phyloP scores from a whole-genome alignment of 2,329 filamentous ascomycete species.

The Neofusicoccum laricinum region DNA sequence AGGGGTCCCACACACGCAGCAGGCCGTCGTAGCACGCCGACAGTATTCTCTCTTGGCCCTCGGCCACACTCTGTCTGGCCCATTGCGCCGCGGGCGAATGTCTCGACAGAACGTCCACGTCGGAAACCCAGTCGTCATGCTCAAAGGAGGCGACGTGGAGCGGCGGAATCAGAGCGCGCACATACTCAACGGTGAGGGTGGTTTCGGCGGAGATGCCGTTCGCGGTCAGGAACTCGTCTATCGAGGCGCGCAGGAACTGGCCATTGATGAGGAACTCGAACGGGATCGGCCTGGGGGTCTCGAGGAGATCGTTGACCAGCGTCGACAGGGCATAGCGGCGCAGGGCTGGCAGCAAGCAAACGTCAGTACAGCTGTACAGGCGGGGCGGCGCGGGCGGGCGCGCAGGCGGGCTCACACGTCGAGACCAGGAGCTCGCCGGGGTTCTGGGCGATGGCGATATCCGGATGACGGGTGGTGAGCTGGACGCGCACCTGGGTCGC shows the following conservation, averaged over 20 bases:
- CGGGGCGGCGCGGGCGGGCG: background rate
- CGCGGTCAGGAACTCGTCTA: constrained; percentile 84
- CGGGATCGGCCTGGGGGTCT: constrained; percentile 63
- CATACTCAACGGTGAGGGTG: constrained; percentile 86
- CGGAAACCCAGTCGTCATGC: constrained; percentile 95
- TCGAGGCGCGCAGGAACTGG: constrained; percentile 80
- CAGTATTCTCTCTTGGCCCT: constrained; percentile 70
- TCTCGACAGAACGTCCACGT: constrained; percentile 74
- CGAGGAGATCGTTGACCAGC: constrained; percentile 60
- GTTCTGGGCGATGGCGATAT: constrained; percentile 54
- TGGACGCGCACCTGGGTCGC: constrained; percentile 50
- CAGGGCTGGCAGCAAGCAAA: constrained; percentile 40
- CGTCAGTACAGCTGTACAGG: background rate
- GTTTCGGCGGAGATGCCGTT: constrained; percentile 88
- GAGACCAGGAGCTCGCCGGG: constrained; percentile 56
- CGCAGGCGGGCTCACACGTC: constrained; percentile 45
- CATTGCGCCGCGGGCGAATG: constrained; percentile 61
- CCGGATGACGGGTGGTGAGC: constrained; percentile 51
- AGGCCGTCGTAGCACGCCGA: constrained; percentile 93
- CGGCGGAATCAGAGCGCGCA: constrained; percentile 85
- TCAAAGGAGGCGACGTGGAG: constrained; percentile 88
- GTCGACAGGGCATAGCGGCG: constrained; percentile 60
- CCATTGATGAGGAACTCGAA: constrained; percentile 97
- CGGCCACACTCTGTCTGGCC: constrained; percentile 47
- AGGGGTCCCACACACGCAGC: constrained; percentile 71